Evolutionary conservation across 352 stramenopile species (phyloP).

Genomic region (Globisporangium yorkense): DNA sequence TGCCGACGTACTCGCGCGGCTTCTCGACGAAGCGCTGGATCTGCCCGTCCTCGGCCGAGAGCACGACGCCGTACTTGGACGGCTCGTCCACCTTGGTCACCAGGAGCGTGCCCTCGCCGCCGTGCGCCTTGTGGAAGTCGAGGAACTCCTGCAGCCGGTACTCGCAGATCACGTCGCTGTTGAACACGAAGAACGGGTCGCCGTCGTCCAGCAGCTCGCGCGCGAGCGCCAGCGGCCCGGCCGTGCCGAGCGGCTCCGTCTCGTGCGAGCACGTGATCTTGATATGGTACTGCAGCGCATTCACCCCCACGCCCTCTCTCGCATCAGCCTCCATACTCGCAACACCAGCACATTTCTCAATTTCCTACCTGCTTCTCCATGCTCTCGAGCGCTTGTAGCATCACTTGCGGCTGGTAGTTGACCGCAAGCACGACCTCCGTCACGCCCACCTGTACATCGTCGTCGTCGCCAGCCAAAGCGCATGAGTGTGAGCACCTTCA

Average conservation of each 20-base stretch:
- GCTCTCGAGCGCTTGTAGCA: conserved; percentile 68
- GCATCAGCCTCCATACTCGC: too few species aligned
- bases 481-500: neutral
- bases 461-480: too few species aligned
- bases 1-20: conserved; percentile 83
- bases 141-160: conserved; percentile 77
- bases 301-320: too few species aligned
- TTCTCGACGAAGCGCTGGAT: conserved; percentile 90
- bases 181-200: conserved; percentile 90
- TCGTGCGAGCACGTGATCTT: conserved; percentile 89
- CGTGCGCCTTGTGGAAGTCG: conserved; percentile 73
- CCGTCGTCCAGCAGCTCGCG: conserved; percentile 78
- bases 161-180: conserved; percentile 87
- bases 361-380: conserved; percentile 72
- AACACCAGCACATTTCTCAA: too few species aligned
- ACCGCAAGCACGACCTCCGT: conserved; percentile 86
- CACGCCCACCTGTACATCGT: conserved; percentile 58
- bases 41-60: conserved; percentile 68
- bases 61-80: conserved; percentile 87
- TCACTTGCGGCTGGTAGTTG: conserved; percentile 89
- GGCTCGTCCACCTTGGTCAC: conserved; percentile 84
- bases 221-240: conserved; percentile 74
- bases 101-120: conserved; percentile 77
- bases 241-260: conserved; percentile 78
- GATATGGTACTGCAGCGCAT: conserved; percentile 63